Base-by-base conservation (phyloP, 2,329 filamentous ascomycete genomes). In the Neonectria punicea region DNA sequence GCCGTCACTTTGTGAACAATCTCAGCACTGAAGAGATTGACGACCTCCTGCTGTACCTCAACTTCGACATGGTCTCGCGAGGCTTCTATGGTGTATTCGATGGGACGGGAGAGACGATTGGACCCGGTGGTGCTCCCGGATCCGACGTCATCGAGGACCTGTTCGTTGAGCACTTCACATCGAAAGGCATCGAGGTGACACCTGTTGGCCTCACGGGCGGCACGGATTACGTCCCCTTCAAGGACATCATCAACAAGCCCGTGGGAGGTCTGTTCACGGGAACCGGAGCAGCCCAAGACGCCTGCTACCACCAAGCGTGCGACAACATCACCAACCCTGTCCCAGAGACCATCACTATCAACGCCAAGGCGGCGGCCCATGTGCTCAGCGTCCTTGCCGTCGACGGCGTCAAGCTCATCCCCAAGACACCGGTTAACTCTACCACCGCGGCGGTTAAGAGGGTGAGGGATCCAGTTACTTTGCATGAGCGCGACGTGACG, bases 221-320 rank as follows among this genome's bases (percentile, higher is more conserved):
- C 53, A 87, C 84, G 8, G 89, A 91, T 72, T 90, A 90, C 67
- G 86, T 84, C 13, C 84, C 86, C 1, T 90, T 91, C 80, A 80
- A 87, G 36, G 80, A 85, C 43, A 79, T 83, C 28, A 84, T 86
- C 41, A 57, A 73, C 8, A 79, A 89, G 88, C 71, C 86, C 81
- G 18, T 83, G 76, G 44, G 87, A 79, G 87, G 87, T 9, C 79
- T 90, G 20, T 87, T 87, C 71, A 90, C 88, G 4, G 89, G 89
- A 4, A 74, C 73, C 0, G 73, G 71, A 3, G 66, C 69, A 0
- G 71, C 58, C 34, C 73, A 74, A 16, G 73, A 74, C 25, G 71
- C 72, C 1, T 74, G 75, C 67, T 75, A 77, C 69, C 72, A 80
- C 61, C 73, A 79, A 30, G 78, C 77, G 4, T 81, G 80, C 34